Evolutionary conservation across 2,329 filamentous ascomycete genomes (phyloP), one percentile per base, ranked within the genome.

Genomic region (Penicillium hordei): DNA sequence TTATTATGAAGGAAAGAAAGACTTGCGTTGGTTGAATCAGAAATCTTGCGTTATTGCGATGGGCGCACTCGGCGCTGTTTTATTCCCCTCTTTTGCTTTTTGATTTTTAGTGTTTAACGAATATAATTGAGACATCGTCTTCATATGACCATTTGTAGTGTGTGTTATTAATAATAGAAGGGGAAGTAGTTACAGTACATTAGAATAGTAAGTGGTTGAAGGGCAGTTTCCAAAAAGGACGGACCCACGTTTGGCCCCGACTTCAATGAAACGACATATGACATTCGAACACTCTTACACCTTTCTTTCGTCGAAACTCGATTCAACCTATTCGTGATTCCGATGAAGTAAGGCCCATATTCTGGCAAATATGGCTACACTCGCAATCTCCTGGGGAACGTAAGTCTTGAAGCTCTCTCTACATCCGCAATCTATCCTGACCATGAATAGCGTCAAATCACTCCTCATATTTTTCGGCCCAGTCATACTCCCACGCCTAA

Each of bases 401-500:
- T 74, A 67, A 45, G 71, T 70, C 9, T 48, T 31, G 48, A n/a
- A 31, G 44, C 34, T 52, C 43, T 53, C 43, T 34, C 38, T 27
- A 36, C 19, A 46, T 29, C 50, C 17, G 19, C 23, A 44, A 25
- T 42, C 27, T 38, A 48, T 33, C 33, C 60, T 62, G 55, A 63
- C 45, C 38, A 45, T 46, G 25, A 57, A 59, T 60, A 79, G 76
- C 55, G 65, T 76, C 68, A 77, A 78, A 62, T 75, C 74, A 21
- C 67, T 79, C 60, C 60, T 74, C 52, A 71, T 79, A 59, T 77
- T 78, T 65, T 73, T 79, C 54, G 76, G 69, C 12, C 77, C 77
- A 8, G 65, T 79, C 49, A 56, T 78, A 39, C 62, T 79, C 36
- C 77, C 76, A 31, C 72, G 73, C 13, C 58, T 71, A 19, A 70